A percentile compares a stretch with the other conserved stretches of the same genome.
phyloP scores from a whole-genome alignment of 2,329 filamentous ascomycete species.

The Zasmidium citrigriseum region DNA sequence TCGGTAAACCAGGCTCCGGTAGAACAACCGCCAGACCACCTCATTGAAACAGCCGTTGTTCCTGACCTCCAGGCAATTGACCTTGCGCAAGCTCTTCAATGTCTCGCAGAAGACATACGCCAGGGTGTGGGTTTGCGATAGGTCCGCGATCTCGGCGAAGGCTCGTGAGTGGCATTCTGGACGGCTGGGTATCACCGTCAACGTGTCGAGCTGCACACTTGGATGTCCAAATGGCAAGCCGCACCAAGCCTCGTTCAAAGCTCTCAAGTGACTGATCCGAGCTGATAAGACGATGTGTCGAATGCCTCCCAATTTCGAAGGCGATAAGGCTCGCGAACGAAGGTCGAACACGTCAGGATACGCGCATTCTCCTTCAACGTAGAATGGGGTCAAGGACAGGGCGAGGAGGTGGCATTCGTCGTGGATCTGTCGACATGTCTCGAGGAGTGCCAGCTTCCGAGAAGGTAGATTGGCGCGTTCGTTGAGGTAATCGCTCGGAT shows the following conservation, averaged over 20 bases:
- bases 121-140: constrained; percentile 37
- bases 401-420: constrained; percentile 35
- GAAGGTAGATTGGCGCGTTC: constrained; percentile 4
- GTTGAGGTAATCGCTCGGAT: constrained; percentile 8
- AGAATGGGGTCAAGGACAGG: constrained; percentile 31
- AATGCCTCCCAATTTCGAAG: constrained; percentile 29
- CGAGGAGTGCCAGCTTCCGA: constrained; percentile 21
- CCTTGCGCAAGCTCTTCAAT: constrained; percentile 32
- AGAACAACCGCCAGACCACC: constrained; percentile 37
- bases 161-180: constrained; percentile 30
- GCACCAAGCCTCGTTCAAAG: constrained; percentile 38
- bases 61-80: constrained; percentile 32
- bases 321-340: constrained; percentile 21
- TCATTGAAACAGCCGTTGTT: constrained; percentile 37
- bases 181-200: constrained; percentile 34
- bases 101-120: constrained; percentile 40
- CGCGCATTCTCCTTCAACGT: constrained; percentile 25
- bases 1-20: constrained; percentile 34
- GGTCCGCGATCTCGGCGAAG: constrained; percentile 38
- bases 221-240: constrained; percentile 36
- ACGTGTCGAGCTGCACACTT: constrained; percentile 30
- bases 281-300: constrained; percentile 36
- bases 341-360: constrained; percentile 32
- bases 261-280: constrained; percentile 32
- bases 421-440: constrained; percentile 30